Base-by-base conservation (phyloP, 371 early-diverging fungal genomes). In the Lichtheimia hyalospora region DNA sequence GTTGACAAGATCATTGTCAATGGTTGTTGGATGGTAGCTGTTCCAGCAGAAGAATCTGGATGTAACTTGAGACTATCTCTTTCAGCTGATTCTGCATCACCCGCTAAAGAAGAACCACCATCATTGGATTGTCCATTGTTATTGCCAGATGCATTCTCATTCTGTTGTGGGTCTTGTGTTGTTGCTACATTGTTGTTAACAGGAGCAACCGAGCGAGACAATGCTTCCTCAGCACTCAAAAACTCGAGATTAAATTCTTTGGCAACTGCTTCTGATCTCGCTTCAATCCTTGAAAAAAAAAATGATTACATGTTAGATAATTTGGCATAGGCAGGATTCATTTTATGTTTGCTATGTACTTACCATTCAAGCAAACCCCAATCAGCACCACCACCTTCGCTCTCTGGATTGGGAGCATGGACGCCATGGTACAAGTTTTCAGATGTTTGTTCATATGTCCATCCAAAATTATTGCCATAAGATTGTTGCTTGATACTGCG, bases 401-500 rank as follows among this genome's bases (percentile, higher is more conserved):
- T 34, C 13, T 41, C 44, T 5, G 24, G 50, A 27, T 70, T 70
- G 43, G 74, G 68, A 25, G 72, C 72, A 23, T 24, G 3, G n/a
- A 84, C 82, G 46, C 65, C 64, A 25, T 68, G 20, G 41, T 60
- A 64, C 41, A 84, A 51, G 60, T 84, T 84, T 7, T 77, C 59
- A 12, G 66, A 57, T 10, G 64, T 62, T 55, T 77, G 73, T 5
- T 73, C 67, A 23, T 71, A 72, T 6, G 73, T 78, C 84, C 84
- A 84, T 4, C 71, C 70, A 62, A 65, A 81, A 61, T 78, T 62
- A 43, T 75, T 79, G 61, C 84, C 84, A 27, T 78, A 78, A 15
- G 83, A 81, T 49, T 72, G 66, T 65, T 84, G 84, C 55, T 61
- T 62, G 42, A 84, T 81, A 54, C 62, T 71, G 28, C 84, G 81